Percentiles rank a stretch among this genome's conserved stretches.
Conservation (phyloP, 768 basidiomycete species). For the Lenzites betulinus region DNA sequence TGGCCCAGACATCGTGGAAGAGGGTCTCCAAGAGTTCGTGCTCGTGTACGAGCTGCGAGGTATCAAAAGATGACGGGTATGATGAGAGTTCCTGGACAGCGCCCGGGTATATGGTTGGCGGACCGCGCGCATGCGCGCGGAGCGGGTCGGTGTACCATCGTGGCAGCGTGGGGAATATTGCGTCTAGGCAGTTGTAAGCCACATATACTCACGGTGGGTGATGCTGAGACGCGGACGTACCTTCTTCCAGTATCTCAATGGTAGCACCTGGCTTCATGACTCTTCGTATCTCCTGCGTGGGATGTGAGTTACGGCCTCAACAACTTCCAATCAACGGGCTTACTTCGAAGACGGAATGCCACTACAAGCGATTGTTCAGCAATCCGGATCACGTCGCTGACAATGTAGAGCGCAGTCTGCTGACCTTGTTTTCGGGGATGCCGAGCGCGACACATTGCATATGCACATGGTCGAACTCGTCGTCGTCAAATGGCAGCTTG, state of each 20-base stretch:
- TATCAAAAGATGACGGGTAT: constrained; percentile 6
- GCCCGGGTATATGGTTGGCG: constrained; percentile 48
- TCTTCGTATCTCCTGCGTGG: constrained; percentile 67
- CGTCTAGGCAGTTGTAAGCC: constrained; percentile 45
- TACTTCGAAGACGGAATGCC: constrained; percentile 70
- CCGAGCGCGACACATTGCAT: constrained; percentile 43
- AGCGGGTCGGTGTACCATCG: constrained; percentile 78
- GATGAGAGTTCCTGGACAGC: constrained; percentile 43
- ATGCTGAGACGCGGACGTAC: constrained; percentile 34
- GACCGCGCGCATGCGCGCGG: constrained; percentile 45
- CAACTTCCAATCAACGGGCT: constrained; percentile 12
- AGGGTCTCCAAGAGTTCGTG: constrained; percentile 71
- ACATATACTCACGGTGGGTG: not conserved
- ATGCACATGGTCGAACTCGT: constrained; percentile 83
- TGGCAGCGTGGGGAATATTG: constrained; percentile 74
- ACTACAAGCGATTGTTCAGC: constrained; percentile 41
- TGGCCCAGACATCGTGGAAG: constrained; percentile 65
- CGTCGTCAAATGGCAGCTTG: constrained; percentile 78
- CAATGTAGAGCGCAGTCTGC: constrained; percentile 3
- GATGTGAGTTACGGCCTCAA: constrained; percentile 1
- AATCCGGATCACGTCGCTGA: not conserved
- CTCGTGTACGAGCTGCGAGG: constrained; percentile 47
- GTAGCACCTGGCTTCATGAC: constrained; percentile 70
- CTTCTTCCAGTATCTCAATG: constrained; percentile 74
- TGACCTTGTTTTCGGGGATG: constrained; percentile 75